Conservation (phyloP, 2,329 filamentous ascomycete genomes). For the Phyllosticta capitalensis region DNA sequence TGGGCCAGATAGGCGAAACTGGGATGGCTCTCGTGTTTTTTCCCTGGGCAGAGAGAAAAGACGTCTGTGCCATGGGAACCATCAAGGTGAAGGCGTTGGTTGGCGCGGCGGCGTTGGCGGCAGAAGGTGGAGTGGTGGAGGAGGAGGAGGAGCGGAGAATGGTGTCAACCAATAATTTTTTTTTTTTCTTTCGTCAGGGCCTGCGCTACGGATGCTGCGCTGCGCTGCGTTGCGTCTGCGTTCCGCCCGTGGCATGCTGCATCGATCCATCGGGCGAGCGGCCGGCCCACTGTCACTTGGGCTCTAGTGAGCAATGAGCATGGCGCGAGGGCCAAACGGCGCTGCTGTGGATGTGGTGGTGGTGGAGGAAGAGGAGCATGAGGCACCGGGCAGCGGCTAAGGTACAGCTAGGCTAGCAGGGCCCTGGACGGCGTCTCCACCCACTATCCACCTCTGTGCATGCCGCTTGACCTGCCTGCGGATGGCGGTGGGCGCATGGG, state of each 20-base stretch:
- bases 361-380: neutral
- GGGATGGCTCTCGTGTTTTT: neutral
- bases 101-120: neutral
- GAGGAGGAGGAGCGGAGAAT: neutral
- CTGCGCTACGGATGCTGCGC: no score
- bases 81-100: neutral
- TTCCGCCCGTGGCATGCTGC: neutral
- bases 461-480: conserved; percentile 12
- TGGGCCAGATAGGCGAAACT: neutral
- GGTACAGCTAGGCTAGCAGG: neutral
- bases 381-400: neutral
- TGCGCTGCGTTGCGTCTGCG: neutral
- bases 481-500: conserved; percentile 10
- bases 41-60: neutral
- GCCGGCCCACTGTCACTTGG: neutral
- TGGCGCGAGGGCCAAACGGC: neutral
- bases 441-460: neutral
- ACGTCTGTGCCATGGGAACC: neutral
- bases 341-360: neutral
- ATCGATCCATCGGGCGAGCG: neutral
- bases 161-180: no score
- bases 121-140: neutral
- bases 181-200: no score
- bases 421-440: neutral
- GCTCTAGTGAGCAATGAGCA: neutral